Evolutionary conservation across 768 basidiomycete genomes (phyloP).

Genomic region (Podaxis sp.): DNA sequence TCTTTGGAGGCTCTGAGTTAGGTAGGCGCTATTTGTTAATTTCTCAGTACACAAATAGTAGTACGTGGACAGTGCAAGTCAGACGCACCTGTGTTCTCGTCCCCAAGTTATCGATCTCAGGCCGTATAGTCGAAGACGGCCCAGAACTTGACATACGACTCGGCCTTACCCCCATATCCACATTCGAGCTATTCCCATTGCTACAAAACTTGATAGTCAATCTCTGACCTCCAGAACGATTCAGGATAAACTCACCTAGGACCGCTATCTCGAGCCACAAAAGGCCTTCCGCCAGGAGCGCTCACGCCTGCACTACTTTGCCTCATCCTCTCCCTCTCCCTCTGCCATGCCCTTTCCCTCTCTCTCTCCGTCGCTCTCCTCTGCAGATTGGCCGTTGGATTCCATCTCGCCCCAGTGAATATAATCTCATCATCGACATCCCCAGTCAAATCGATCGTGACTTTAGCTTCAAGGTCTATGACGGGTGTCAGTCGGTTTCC

Average conservation of each 20-base stretch:
- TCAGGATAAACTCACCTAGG: background rate
- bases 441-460: background rate
- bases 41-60: background rate
- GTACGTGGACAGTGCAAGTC: background rate
- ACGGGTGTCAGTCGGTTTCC: background rate
- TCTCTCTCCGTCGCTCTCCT: background rate
- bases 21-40: background rate
- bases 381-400: background rate
- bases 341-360: background rate
- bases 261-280: background rate
- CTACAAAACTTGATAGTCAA: no score
- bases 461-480: background rate
- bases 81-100: background rate
- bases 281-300: background rate
- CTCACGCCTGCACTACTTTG: background rate
- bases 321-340: background rate
- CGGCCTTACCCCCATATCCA: background rate
- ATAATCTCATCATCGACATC: background rate
- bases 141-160: background rate
- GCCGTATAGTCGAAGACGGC: background rate
- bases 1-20: background rate
- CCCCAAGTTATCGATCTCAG: background rate
- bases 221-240: no score
- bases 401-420: background rate
- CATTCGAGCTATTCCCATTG: no score